Evolutionary conservation across 2,329 filamentous ascomycete species (phyloP), one percentile per base, ranked within the genome.

Genomic region (Westerdykella aurantiaca): DNA sequence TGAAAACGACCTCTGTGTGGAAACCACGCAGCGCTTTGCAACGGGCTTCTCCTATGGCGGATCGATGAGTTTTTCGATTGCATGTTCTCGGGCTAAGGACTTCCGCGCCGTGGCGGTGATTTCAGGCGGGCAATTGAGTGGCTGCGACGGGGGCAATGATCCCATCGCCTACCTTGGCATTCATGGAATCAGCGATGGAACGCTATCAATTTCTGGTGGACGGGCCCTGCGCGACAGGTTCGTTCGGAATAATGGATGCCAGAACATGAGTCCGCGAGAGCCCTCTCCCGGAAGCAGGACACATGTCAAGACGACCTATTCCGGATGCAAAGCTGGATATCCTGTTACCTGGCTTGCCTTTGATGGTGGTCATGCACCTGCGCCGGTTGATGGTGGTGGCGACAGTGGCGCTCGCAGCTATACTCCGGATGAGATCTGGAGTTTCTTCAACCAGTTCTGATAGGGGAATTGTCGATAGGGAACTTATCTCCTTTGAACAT

Each of bases 11-110:
- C 66, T 74, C 34, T 75, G 72, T 47, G 55, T 75, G 22, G 64
- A 75, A 45, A 57, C 68, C 44, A 58, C 55, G 35, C 62, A 66
- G 41, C 61, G 69, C 43, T 75, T 73, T 55, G 61, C 69, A 21
- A 69, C 69, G 1, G 71, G 70, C n/a, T 74, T 70, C 56, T 70
- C 67, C 46, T 73, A 71, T 50, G 71, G 72, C 31, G 70, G 62
- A 34, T 65, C 67, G 37, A 73, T 74, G 68, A 64, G 61, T 3
- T 70, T 63, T 52, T 58, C 66, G 1, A 52, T 73, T 12, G 71
- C 72, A 3, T 74, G 71, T 50, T 63, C 69, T 2, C 64, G 66
- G 13, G 62, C 69, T 4, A 51, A 56, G 14, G 57, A 58, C 39
- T 66, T 72, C 55, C 64, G 67, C 29, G 72, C 68, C 34, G 64